These are phyloP conservation scores for Phaeomoniella chlamydospora DNA, from an alignment of 2,329 filamentous ascomycete genomes.

Conservation along the genomic window DNA sequence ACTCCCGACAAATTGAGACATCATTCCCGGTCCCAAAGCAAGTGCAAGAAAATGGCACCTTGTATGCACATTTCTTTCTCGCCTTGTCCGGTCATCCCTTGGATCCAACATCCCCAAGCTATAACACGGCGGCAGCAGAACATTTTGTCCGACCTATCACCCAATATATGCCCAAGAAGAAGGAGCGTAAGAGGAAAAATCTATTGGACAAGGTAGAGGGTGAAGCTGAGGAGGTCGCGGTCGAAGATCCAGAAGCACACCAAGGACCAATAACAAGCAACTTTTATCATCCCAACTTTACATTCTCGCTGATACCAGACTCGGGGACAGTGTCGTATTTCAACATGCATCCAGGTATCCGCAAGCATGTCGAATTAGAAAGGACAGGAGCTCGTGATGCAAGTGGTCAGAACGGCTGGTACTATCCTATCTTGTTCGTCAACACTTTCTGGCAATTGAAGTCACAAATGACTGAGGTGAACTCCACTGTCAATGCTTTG, in stretches of 20 bases:
- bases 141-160: conserved; percentile 77
- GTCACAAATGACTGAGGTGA: conserved; percentile 80
- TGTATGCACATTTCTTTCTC: conserved; percentile 91
- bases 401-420: conserved; percentile 82
- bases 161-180: conserved; percentile 84
- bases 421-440: conserved; percentile 75
- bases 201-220: conserved; percentile 45
- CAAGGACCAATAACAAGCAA: conserved; percentile 59
- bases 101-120: conserved; percentile 59
- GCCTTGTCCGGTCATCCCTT: conserved; percentile 60
- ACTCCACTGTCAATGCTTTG: conserved; percentile 70
- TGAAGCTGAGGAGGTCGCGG: conserved; percentile 22
- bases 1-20: conserved; percentile 63
- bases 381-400: conserved; percentile 66
- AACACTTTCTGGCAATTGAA: conserved; percentile 97
- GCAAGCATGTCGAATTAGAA: conserved; percentile 69
- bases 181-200: conserved; percentile 73
- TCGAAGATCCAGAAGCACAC: conserved; percentile 35
- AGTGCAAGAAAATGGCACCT: conserved; percentile 82
- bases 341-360: conserved; percentile 55
- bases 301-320: conserved; percentile 72
- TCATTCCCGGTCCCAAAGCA: conserved; percentile 61
- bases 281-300: conserved; percentile 93
- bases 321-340: conserved; percentile 55
- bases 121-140: conserved; percentile 62